Evolutionary conservation across 352 stramenopile genomes (phyloP).

Genomic region (Globisporangium yorkense): DNA sequence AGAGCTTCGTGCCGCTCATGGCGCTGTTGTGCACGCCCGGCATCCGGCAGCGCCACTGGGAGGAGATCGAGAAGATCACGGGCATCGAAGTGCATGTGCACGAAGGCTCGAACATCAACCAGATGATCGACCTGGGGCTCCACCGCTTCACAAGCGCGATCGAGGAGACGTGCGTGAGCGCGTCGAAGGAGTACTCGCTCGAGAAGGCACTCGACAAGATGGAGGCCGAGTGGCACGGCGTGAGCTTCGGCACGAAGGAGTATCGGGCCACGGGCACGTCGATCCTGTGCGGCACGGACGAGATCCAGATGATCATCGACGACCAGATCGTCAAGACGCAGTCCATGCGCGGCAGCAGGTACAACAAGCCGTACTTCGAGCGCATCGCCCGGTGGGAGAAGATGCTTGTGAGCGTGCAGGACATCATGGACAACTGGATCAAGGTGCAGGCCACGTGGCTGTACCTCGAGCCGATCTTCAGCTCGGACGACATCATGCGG

Average conservation of each 20-base stretch:
- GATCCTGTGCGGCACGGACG: constrained; percentile 82
- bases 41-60: constrained; percentile 90
- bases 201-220: constrained; percentile 93
- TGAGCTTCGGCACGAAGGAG: constrained; percentile 92
- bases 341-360: constrained; percentile 91
- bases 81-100: constrained; percentile 84
- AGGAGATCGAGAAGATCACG: constrained; percentile 87
- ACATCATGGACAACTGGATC: constrained; percentile 94
- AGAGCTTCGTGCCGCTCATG: constrained; percentile 91
- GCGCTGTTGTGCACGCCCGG: constrained; percentile 89
- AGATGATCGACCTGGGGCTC: constrained; percentile 86
- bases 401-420: constrained; percentile 85
- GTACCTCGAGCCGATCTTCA: constrained; percentile 93
- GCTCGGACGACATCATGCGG: constrained; percentile 90
- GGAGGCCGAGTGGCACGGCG: constrained; percentile 88
- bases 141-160: constrained; percentile 85
- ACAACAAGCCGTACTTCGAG: constrained; percentile 91
- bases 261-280: constrained; percentile 93
- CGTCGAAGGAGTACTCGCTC: constrained; percentile 92
- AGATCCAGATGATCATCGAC: constrained; percentile 93
- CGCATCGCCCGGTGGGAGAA: constrained; percentile 88
- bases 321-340: constrained; percentile 96
- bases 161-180: constrained; percentile 91
- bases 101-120: constrained; percentile 89
- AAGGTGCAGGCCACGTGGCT: constrained; percentile 92